Base-by-base conservation (phyloP, 768 basidiomycete genomes). In the Auricularia sp. region DNA sequence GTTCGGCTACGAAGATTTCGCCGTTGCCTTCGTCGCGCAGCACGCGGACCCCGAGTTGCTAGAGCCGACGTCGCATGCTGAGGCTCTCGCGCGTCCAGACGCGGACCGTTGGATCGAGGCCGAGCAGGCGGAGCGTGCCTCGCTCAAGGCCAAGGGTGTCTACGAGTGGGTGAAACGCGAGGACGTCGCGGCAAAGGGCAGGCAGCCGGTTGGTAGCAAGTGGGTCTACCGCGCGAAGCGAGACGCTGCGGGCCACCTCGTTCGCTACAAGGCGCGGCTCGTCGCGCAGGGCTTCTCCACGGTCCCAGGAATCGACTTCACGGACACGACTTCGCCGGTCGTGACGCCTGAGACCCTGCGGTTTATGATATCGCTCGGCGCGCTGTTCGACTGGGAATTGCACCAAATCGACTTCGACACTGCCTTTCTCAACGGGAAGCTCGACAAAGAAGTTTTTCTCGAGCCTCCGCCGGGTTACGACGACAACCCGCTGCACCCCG, bases 341-440 rank as follows among this genome's bases (percentile, higher is more conserved):
- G 3, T 74, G 70, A 54, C 67, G 13, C 66, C 65, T 70, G 33
- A 66, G 67, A 1, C 67, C 70, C 1, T 75, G 18, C 70, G 74
- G 21, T 58, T 70, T 0, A 34, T 77, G 13, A 70, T 83, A 1
- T 74, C 78, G 3, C 56, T 80, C n/a, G 78, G 80, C 0, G 77
- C 79, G 0, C 5, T 63, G 0, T 54, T 75, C 8, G 67, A 74
- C 33, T 76, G 76, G 66, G 70, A 80, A 4, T 54, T 83, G 6
- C 68, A 78, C 21, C 74, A 76, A 56, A 69, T 82, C 10, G 78
- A 85, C 68, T 74, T 83, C 18, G 78, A 77, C 39, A 71, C 71
- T 0, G 78, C 78, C 0, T 82, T 76, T 67, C 73, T 83, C 0
- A 78, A 78, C 68, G 71, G 72, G 33, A 69, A 75, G 34, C 74